Evolutionary conservation across 1,284 basidiomycete species (phyloP), one percentile per base, ranked within the genome.

Genomic region (Agroathelia rolfsii): DNA sequence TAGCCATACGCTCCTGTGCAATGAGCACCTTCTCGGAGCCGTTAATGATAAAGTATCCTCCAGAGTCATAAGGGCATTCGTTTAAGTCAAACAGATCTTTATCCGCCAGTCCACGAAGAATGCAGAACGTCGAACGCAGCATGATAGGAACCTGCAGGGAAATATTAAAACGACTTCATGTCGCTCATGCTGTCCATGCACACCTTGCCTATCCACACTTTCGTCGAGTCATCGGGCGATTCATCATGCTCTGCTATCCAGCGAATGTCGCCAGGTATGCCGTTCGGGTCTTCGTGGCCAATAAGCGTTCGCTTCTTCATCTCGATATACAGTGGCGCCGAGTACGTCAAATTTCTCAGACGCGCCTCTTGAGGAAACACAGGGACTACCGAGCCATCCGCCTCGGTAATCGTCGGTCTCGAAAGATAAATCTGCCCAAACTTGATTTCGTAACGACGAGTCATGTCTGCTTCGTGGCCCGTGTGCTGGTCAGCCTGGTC

Each of bases 21-120:
- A 99, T 99, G 44, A 99, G 70, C 17, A 99, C 94, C 59, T 99
- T 99, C 59, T 99, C 94, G 2, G 95, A 98, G 17, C 94, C 94
- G 49, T 97, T 98, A 65, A 99, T 97, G 56, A 99, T 89, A 56
- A 99, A 99, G 61, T 99, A 99, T 40, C 94, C 94, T 55, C 94
- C 94, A 35, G 89, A 88, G 58, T 99, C 95, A 52, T 93, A 94
- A 2, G 94, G 94, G 50, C 94, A 99, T 61, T 99, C 94, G 52
- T 95, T 95, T 45, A 96, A 63, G 47, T 90, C 82, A 55, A 83
- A 92, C 29, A 93, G 66, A 47, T 87, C 82, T 39, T 79, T 71
- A 34, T 94, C 86, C 40, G 72, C 69, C 27, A 96, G 62, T 14
- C 68, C 77, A 47, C 81, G 73, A 26, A 98, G 74, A 42, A 94